Evolutionary conservation across 495 filamentous ascomycete species (phyloP).

Genomic region (Penicillium odoratum): DNA sequence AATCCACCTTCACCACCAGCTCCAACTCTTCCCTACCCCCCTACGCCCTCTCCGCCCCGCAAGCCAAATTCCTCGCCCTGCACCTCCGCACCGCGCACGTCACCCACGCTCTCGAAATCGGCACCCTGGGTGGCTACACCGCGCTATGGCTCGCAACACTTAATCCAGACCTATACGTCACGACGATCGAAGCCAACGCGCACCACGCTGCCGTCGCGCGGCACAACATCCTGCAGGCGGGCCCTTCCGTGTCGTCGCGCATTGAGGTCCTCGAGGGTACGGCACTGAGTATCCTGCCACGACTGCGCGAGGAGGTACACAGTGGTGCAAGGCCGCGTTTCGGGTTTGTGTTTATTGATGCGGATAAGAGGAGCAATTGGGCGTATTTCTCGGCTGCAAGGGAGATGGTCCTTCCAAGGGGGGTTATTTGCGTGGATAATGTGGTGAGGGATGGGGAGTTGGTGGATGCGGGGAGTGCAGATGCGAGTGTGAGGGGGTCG

Average conservation of each 20-base stretch:
- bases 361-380: constrained; percentile 48
- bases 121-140: neutral
- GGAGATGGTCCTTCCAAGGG: constrained; percentile 38
- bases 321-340: constrained; percentile 33
- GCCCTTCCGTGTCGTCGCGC: constrained; percentile 22
- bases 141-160: no score
- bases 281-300: constrained; percentile 43
- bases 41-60: neutral
- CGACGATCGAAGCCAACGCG: no score
- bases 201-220: no score
- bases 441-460: constrained; percentile 38
- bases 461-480: constrained; percentile 10
- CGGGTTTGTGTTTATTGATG: constrained; percentile 55
- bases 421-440: constrained; percentile 50
- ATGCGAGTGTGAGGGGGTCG: neutral
- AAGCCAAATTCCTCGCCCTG: constrained; percentile 4
- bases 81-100: constrained; percentile 1
- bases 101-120: neutral
- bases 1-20: no score
- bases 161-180: no score
- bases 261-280: constrained; percentile 48
- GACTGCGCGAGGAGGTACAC: constrained; percentile 33
- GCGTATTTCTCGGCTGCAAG: constrained; percentile 41
- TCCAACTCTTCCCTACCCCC: no score
- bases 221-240: neutral